Conservation (phyloP, 495 filamentous ascomycete genomes). For the Clohesyomyces aquaticus region DNA sequence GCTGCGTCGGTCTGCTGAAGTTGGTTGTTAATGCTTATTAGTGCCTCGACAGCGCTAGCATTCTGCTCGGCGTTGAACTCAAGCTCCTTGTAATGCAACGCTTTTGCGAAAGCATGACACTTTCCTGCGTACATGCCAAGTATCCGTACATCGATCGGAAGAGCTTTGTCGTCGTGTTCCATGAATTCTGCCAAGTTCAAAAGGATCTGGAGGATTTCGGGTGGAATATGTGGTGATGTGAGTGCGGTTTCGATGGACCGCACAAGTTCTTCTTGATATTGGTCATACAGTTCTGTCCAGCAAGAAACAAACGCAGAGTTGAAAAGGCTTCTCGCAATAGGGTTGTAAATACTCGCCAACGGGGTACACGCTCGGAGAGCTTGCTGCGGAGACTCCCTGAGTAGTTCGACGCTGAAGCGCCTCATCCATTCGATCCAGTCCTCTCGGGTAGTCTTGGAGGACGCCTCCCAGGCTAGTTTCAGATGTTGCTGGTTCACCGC, state of each 20-base stretch:
- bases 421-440: slow-evolving; percentile 99
- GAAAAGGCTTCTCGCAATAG: slow-evolving; percentile 90
- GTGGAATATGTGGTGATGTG: slow-evolving; percentile 87
- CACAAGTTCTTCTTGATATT: slow-evolving; percentile 93
- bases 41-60: slow-evolving; percentile 89
- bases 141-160: slow-evolving; percentile 94
- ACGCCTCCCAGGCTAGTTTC: slow-evolving; percentile 96
- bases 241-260: slow-evolving; percentile 94
- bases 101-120: slow-evolving; percentile 97
- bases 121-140: slow-evolving; percentile 90
- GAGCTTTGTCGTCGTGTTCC: slow-evolving; percentile 98
- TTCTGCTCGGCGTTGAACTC: slow-evolving; percentile 98
- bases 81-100: slow-evolving; percentile 96
- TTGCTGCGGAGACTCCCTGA: slow-evolving; percentile 95
- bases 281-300: slow-evolving; percentile 96
- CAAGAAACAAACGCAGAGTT: slow-evolving; percentile 98
- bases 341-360: slow-evolving; percentile 86
- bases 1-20: slow-evolving; percentile 96
- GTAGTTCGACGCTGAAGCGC: slow-evolving; percentile 89
- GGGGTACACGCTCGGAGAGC: slow-evolving; percentile 91
- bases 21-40: slow-evolving; percentile 99
- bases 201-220: slow-evolving; percentile 90
- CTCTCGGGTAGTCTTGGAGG: slow-evolving; percentile 90
- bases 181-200: slow-evolving; percentile 98
- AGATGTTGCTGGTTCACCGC: slow-evolving; percentile 96